Evolutionary conservation across 352 stramenopile genomes (phyloP).

Genomic region (Pythium pyrilobum): DNA sequence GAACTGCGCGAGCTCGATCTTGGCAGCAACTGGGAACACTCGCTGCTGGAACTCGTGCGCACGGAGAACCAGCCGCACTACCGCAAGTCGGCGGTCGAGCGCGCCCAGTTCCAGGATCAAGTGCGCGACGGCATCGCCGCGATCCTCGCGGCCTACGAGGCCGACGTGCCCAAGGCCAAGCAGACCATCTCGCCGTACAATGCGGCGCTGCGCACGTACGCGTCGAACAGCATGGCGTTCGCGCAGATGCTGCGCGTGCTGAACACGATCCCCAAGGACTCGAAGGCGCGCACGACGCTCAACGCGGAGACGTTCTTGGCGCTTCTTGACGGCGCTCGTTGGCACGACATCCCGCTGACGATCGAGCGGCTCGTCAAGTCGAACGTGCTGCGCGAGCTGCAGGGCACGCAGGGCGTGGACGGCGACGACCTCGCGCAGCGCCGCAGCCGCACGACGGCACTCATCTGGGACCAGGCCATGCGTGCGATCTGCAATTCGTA

Average conservation of each 20-base stretch:
- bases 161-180: conserved; percentile 3
- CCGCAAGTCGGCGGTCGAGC: conserved; percentile 50
- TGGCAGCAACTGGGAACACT: conserved; percentile 36
- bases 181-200: conserved; percentile 46
- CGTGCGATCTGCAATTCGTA: conserved; percentile 58
- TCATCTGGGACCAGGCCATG: conserved; percentile 58
- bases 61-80: conserved; percentile 50
- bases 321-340: conserved; percentile 55
- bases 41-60: conserved; percentile 50
- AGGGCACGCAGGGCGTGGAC: not conserved
- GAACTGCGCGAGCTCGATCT: conserved; percentile 30
- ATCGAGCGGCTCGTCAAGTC: conserved; percentile 53
- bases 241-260: conserved; percentile 45
- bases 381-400: conserved; percentile 31
- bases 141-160: conserved; percentile 50
- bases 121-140: conserved; percentile 37
- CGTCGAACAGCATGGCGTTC: conserved; percentile 51
- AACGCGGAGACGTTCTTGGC: conserved; percentile 57
- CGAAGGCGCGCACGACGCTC: conserved; percentile 41
- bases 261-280: conserved; percentile 34
- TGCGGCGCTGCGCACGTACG: conserved; percentile 53
- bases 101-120: conserved; percentile 35
- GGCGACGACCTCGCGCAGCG: conserved; percentile 1
- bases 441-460: conserved; percentile 32
- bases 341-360: conserved; percentile 59